Percentiles rank a stretch among this genome's conserved stretches.
phyloP scores from a whole-genome alignment of 257 asterid genomes.

The Solanum ossicruentum region DNA sequence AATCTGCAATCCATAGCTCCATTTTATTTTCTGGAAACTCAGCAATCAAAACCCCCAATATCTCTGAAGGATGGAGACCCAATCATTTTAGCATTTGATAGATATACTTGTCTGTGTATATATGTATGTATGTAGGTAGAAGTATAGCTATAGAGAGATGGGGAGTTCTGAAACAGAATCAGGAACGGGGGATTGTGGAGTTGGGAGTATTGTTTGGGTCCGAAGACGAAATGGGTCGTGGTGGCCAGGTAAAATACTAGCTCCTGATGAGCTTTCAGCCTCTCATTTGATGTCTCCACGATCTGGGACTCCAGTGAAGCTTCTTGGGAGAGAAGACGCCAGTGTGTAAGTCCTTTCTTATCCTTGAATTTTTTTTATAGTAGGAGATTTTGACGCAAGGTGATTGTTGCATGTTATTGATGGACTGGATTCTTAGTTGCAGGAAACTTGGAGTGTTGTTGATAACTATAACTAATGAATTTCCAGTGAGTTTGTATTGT shows the following conservation, averaged over 20 bases:
- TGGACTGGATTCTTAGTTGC: neutral
- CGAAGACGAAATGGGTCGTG: slow-evolving; percentile 97
- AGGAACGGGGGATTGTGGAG: slow-evolving; percentile 52
- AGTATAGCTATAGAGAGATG: slow-evolving; percentile 20
- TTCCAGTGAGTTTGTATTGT: neutral
- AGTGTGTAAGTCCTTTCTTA: slow-evolving; percentile 67
- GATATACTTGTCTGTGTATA: neutral
- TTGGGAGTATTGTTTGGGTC: slow-evolving; percentile 99
- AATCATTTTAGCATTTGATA: slow-evolving; percentile 1
- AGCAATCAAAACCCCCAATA: slow-evolving; percentile 14
- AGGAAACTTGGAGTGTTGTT: neutral
- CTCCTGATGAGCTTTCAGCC: slow-evolving; percentile 73
- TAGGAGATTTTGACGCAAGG: neutral
- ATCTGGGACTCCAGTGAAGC: slow-evolving; percentile 98
- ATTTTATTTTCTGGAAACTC: slow-evolving; percentile 29
- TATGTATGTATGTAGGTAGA: neutral
- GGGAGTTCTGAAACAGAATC: slow-evolving; percentile 64
- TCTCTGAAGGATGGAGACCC: neutral
- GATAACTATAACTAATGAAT: neutral
- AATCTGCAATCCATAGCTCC: slow-evolving; percentile 9
- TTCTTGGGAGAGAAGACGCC: slow-evolving; percentile 97
- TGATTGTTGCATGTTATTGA: neutral
- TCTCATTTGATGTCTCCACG: slow-evolving; percentile 77
- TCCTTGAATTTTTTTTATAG: neutral
- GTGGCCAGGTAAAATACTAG: slow-evolving; percentile 99